Conservation (phyloP, 129 eudicot genomes). For the Flaveria linearis region DNA sequence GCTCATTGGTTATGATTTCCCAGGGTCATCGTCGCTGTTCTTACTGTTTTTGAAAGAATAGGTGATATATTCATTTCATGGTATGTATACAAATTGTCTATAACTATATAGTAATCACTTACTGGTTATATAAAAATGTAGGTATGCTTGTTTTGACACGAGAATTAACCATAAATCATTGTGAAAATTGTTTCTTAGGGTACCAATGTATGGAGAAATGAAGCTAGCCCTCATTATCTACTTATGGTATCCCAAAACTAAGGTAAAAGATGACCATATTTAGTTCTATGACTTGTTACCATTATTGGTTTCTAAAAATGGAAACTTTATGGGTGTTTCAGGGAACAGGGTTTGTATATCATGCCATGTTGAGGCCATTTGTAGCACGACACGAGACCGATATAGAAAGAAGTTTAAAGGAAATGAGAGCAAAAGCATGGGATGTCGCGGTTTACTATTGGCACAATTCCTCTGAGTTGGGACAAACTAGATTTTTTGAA, state of each 20-base stretch:
- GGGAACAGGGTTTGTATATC: constrained; percentile 80
- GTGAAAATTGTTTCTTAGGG: constrained; percentile 44
- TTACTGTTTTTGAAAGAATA: constrained; percentile 68
- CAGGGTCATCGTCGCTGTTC: constrained; percentile 82
- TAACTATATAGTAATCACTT: neutral
- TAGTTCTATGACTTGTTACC: neutral
- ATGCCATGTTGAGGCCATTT: constrained; percentile 64
- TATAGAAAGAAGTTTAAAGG: constrained; percentile 64
- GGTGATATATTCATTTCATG: constrained; percentile 77
- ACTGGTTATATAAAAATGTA: neutral
- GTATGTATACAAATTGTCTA: constrained; percentile 38
- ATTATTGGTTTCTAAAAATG: constrained; percentile 5
- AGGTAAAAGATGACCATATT: constrained; percentile 45
- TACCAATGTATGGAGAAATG: constrained; percentile 91
- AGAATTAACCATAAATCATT: constrained; percentile 9
- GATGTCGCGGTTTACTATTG: constrained; percentile 79
- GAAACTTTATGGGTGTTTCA: constrained; percentile 27
- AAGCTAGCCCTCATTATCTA: constrained; percentile 81
- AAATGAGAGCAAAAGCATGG: constrained; percentile 71
- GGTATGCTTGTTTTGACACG: neutral
- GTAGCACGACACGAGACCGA: constrained; percentile 72
- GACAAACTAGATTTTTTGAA: constrained; percentile 63
- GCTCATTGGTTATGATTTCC: constrained; percentile 12
- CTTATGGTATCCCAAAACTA: constrained; percentile 94
- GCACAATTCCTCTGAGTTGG: constrained; percentile 80